These are phyloP conservation scores for Blepharisma stoltei DNA, from an alignment of 73 alveolate genomes.

Conservation along the genomic window DNA sequence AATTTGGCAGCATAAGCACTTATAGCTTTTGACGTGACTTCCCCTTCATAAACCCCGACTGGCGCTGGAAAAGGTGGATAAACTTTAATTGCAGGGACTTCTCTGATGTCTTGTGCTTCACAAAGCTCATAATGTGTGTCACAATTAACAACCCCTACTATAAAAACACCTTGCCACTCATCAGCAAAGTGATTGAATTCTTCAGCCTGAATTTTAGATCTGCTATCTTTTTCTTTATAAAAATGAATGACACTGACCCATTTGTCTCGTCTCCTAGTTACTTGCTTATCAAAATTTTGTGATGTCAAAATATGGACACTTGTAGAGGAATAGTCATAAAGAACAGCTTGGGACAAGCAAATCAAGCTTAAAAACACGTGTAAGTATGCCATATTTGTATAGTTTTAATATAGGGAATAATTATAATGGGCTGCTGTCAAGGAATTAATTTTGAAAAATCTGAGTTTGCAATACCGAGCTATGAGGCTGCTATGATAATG, in stretches of 20 bases:
- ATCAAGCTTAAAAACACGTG: slow-evolving; percentile 24
- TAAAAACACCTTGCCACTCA: slow-evolving; percentile 93
- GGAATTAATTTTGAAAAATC: not conserved
- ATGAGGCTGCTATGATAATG: too few relatives aligned
- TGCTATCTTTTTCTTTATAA: slow-evolving; percentile 46
- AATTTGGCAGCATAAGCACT: slow-evolving; percentile 56
- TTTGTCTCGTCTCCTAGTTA: slow-evolving; percentile 47
- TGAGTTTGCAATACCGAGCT: too few relatives aligned
- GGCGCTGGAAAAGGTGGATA: slow-evolving; percentile 98
- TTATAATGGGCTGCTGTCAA: not conserved
- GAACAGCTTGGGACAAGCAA: not conserved
- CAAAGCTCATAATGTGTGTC: slow-evolving; percentile 76
- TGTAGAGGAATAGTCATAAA: slow-evolving; percentile 32
- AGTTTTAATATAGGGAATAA: not conserved
- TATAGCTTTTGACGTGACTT: slow-evolving; percentile 24
- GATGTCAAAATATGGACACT: slow-evolving; percentile 40
- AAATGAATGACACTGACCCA: slow-evolving; percentile 49
- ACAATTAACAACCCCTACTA: slow-evolving; percentile 90
- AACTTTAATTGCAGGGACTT: slow-evolving; percentile 81
- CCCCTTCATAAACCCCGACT: slow-evolving; percentile 78
- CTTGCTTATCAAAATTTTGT: slow-evolving; percentile 45
- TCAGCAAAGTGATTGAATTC: slow-evolving; percentile 80
- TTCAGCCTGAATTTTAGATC: slow-evolving; percentile 40
- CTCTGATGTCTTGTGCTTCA: slow-evolving; percentile 76
- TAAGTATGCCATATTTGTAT: not conserved